Base-by-base conservation (phyloP, 108 stramenopile genomes). In the Aurantiochytrium sp. region DNA sequence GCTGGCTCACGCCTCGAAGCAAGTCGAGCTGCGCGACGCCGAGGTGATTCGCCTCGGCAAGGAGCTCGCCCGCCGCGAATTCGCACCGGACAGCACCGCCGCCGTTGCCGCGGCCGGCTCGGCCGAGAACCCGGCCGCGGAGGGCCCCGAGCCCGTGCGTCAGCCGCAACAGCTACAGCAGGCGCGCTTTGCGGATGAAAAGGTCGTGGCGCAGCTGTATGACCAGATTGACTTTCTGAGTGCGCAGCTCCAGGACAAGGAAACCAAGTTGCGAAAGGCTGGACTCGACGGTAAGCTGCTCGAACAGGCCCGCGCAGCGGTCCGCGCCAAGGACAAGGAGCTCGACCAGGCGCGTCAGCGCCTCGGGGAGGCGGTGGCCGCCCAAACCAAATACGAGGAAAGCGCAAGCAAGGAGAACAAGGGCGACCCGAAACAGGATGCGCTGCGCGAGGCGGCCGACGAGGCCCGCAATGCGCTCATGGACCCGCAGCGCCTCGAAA, bases 141-240 rank as follows among this genome's bases (percentile, higher is more conserved):
- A 81, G 45, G 27, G 45, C 36, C 39, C 39, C 12, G 45, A 81
- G 24, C 73, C 73, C 1, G 24, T 12, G 34, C 15, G 59, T 6
- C 59, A 65, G 19, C 24, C 19, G 12, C 59, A 65, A 19, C 59
- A 65, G 19, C 24, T 65, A 30, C 59, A 65, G 59, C 59, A 65
- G 24, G 27, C 59, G 10, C 59, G 59, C 34, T 34, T 34, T 1
- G 59, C 59, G 19, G 45, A 81, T 30, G 73, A 81, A 2, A 41
- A 48, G 24, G 73, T 81, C 1, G 45, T 81, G 12, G 73, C 73
- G 6, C 73, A 81, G 73, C 45, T 81, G 45, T 81, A 81, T 48
- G 73, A 81, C 12, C 73, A 81, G 45, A 81, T 81, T 81, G 73
- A 81, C 45, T 81, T 81, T 30, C 45, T 81, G 6, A 81, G 30